Percentiles rank a stretch among this genome's conserved stretches.
Evolutionary conservation across 208 protist genomes (phyloP).

Genomic region (Trypanosoma melophagium): DNA sequence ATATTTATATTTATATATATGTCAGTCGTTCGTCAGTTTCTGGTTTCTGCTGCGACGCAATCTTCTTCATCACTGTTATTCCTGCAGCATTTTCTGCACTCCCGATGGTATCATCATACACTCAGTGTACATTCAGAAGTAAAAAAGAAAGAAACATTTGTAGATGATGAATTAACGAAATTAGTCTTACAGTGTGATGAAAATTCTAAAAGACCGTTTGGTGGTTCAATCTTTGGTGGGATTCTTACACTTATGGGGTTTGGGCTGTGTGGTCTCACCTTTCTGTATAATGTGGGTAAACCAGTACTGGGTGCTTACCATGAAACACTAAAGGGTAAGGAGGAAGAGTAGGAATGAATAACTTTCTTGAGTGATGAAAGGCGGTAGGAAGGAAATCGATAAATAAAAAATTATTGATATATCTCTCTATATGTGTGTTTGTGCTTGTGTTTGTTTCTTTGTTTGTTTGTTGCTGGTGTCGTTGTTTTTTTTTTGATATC

Average conservation of each 20-base stretch:
- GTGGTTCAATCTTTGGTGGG: constrained; percentile 38
- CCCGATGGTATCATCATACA: neutral
- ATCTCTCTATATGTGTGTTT: too few relatives aligned
- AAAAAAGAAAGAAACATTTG: neutral
- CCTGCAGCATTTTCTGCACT: neutral
- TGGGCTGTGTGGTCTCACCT: constrained; percentile 48
- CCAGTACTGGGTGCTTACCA: constrained; percentile 60
- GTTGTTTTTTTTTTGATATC: too few relatives aligned
- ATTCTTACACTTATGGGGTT: constrained; percentile 28
- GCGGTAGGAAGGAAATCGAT: neutral
- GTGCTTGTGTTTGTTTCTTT: too few relatives aligned
- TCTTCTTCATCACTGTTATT: neutral
- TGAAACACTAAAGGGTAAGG: constrained; percentile 23
- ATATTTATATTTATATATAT: neutral
- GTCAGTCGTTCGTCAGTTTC: too few relatives aligned
- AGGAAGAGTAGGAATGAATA: constrained; percentile 16
- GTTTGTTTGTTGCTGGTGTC: too few relatives aligned
- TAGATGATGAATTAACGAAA: constrained; percentile 34
- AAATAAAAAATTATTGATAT: constrained; percentile 1
- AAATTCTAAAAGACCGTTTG: constrained; percentile 29
- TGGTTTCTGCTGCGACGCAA: too few relatives aligned
- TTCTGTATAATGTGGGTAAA: constrained; percentile 59
- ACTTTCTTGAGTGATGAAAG: neutral
- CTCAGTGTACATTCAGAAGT: neutral
- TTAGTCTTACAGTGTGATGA: constrained; percentile 59